These are phyloP conservation scores for Trichoderma citrinoviride DNA, from an alignment of 2,329 filamentous ascomycete species.

Conservation along the genomic window DNA sequence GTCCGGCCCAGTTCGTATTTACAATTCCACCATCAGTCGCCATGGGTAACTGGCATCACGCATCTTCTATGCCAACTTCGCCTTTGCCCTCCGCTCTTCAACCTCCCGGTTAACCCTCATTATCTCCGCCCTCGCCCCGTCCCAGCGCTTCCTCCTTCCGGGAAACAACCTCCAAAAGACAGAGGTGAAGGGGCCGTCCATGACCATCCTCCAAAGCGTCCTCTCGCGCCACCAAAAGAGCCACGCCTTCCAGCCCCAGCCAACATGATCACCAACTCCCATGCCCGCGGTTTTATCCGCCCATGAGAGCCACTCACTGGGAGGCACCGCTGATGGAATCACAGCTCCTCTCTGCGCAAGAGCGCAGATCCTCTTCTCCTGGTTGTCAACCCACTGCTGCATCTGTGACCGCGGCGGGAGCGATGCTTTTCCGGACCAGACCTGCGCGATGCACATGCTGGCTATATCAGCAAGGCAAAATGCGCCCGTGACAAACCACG, in stretches of 20 bases:
- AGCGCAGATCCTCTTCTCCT: conserved; percentile 25
- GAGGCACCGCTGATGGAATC: conserved; percentile 27
- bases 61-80: background rate
- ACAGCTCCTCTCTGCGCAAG: conserved; percentile 27
- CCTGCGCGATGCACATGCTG: conserved; percentile 36
- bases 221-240: conserved; percentile 41
- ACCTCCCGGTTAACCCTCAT: background rate
- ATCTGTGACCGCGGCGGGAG: conserved; percentile 38
- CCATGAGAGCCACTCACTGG: conserved; percentile 29
- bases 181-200: conserved; percentile 28
- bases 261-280: conserved; percentile 39
- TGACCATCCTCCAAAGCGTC: conserved; percentile 37
- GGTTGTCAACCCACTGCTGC: conserved; percentile 29
- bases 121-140: conserved; percentile 24
- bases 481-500: conserved; percentile 29
- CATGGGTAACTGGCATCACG: background rate
- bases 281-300: conserved; percentile 39
- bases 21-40: background rate
- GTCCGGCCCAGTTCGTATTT: too few species aligned
- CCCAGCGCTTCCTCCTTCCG: conserved; percentile 25
- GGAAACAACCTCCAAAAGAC: conserved; percentile 28
- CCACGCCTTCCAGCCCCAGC: conserved; percentile 42
- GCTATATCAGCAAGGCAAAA: conserved; percentile 29
- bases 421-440: conserved; percentile 26
- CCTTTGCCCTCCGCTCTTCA: background rate